Conservation (phyloP, 805 yeast species). For the Ogataea trehalophila region DNA sequence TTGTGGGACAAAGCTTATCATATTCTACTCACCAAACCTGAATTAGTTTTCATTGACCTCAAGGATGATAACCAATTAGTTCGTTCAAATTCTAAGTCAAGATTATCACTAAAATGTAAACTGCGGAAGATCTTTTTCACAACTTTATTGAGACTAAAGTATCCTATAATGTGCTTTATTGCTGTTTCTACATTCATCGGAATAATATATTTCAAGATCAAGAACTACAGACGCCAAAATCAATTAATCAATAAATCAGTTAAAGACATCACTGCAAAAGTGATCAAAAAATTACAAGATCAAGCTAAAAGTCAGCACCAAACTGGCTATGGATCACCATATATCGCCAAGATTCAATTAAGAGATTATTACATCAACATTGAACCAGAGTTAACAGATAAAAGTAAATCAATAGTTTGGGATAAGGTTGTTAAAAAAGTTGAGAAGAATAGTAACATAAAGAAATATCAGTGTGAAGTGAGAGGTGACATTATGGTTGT, state of each 20-base stretch:
- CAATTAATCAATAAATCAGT: slow-evolving; percentile 42
- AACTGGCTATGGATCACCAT: slow-evolving; percentile 30
- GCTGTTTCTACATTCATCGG: slow-evolving; percentile 1
- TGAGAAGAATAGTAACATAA: slow-evolving; percentile 64
- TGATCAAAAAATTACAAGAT: slow-evolving; percentile 44
- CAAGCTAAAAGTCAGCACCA: slow-evolving; percentile 35
- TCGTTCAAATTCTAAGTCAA: slow-evolving; percentile 26
- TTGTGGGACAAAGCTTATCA: slow-evolving; percentile 23
- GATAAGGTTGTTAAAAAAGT: slow-evolving; percentile 46
- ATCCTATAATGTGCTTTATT: slow-evolving; percentile 13
- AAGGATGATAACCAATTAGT: slow-evolving; percentile 6
- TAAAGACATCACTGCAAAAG: slow-evolving; percentile 42
- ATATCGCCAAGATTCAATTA: slow-evolving; percentile 65
- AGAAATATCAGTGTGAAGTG: slow-evolving; percentile 58
- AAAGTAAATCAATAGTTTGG: slow-evolving; percentile 53
- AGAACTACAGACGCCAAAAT: slow-evolving; percentile 34
- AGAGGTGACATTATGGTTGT: slow-evolving; percentile 85
- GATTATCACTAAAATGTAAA: slow-evolving; percentile 25
- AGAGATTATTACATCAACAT: slow-evolving; percentile 54
- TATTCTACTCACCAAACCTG: slow-evolving; percentile 13
- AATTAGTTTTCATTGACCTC: slow-evolving; percentile 12
- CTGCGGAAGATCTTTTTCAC: slow-evolving; percentile 20
- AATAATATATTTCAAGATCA: slow-evolving; percentile 31
- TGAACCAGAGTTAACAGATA: slow-evolving; percentile 31
- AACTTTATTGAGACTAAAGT: slow-evolving; percentile 19